Percentiles rank a stretch among this genome's conserved stretches.
Conservation (phyloP, 495 filamentous ascomycete species). For the Penicillium simplicissimum region DNA sequence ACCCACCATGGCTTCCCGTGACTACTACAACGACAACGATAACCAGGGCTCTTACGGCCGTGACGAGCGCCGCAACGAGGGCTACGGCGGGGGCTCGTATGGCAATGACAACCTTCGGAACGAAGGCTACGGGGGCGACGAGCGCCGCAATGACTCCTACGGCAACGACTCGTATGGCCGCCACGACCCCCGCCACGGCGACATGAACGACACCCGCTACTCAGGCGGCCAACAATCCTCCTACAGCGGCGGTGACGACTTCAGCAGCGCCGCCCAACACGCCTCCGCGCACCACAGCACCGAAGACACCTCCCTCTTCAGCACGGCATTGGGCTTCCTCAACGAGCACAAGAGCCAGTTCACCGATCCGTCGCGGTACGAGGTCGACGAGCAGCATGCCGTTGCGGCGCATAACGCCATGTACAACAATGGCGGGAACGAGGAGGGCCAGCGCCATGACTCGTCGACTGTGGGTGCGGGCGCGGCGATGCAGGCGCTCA, state of each 20-base stretch:
- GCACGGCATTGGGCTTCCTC: conserved; percentile 49
- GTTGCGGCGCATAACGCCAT: conserved; percentile 57
- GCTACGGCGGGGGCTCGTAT: too few relatives aligned
- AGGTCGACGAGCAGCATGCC: conserved; percentile 58
- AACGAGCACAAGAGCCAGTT: conserved; percentile 40
- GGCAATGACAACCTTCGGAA: too few relatives aligned
- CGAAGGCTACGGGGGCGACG: conserved; percentile 20
- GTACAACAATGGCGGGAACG: conserved; percentile 45
- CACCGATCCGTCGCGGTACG: conserved; percentile 30
- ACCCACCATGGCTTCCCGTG: not conserved
- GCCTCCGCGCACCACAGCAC: conserved; percentile 43
- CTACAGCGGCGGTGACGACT: conserved; percentile 37
- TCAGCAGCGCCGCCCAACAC: conserved; percentile 48
- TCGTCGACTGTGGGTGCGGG: conserved; percentile 54
- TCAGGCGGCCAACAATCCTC: not conserved
- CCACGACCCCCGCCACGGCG: not conserved
- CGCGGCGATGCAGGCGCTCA: conserved; percentile 67
- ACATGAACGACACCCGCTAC: conserved; percentile 21
- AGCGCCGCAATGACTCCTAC: conserved; percentile 15
- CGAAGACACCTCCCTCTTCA: conserved; percentile 49
- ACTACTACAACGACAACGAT: conserved; percentile 3
- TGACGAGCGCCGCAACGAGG: not conserved
- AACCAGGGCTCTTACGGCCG: conserved; percentile 14
- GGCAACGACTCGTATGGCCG: conserved; percentile 11
- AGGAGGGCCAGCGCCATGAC: conserved; percentile 35